These are phyloP conservation scores for Leishmania aethiopica DNA, from an alignment of 208 protist genomes.

Conservation along the genomic window DNA sequence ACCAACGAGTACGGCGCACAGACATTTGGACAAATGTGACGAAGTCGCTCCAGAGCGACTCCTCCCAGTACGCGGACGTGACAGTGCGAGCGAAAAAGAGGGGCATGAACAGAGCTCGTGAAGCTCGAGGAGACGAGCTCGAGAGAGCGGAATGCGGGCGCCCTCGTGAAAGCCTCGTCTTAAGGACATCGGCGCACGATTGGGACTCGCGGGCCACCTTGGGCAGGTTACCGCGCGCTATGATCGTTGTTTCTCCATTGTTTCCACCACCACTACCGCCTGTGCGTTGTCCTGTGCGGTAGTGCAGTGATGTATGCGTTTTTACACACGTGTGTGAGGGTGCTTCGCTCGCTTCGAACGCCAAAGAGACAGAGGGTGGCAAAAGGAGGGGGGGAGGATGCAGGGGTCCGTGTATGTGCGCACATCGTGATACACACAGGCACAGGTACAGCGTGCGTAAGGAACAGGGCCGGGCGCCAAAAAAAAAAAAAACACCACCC, in stretches of 20 bases:
- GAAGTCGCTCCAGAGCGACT: not conserved
- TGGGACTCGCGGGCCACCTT: no score
- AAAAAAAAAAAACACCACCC: not conserved
- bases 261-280: not conserved
- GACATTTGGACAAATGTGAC: not conserved
- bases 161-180: not conserved
- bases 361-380: not conserved
- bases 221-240: not conserved
- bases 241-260: not conserved
- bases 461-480: not conserved
- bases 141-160: not conserved
- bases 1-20: not conserved
- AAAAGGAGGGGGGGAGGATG: not conserved
- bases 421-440: not conserved
- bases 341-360: not conserved
- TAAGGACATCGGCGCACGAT: not conserved
- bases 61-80: not conserved
- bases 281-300: not conserved
- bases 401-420: not conserved
- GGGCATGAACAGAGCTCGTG: no score
- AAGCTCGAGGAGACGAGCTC: not conserved
- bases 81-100: not conserved
- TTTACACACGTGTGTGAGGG: not conserved
- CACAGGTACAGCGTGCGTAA: not conserved
- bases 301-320: not conserved